phyloP scores from a whole-genome alignment of 805 yeast species.

The Saccharomycopsis sp. region DNA sequence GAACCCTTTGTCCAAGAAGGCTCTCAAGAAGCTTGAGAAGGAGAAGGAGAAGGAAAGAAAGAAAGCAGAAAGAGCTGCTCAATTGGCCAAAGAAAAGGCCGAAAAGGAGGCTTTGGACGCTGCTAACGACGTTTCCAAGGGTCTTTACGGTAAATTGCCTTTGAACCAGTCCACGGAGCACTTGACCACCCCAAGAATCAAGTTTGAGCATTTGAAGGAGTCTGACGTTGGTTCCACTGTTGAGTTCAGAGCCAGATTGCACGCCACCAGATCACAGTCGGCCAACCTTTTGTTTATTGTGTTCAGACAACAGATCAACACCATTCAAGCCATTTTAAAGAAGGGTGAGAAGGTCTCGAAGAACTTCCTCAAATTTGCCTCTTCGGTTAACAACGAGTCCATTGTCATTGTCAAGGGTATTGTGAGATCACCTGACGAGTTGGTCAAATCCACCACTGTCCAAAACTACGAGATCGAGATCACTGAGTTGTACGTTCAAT shows the following conservation, averaged over 20 bases:
- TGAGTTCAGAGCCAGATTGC: constrained; percentile 88
- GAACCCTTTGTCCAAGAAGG: constrained; percentile 85
- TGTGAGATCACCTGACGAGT: constrained; percentile 78
- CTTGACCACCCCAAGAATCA: constrained; percentile 58
- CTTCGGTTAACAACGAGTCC: constrained; percentile 76
- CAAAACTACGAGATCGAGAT: constrained; percentile 85
- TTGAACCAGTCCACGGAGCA: constrained; percentile 70
- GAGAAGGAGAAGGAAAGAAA: constrained; percentile 88
- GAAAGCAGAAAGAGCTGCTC: constrained; percentile 89
- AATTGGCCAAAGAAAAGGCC: constrained; percentile 79
- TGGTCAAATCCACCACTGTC: constrained; percentile 83
- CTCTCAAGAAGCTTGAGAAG: constrained; percentile 88
- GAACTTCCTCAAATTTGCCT: constrained; percentile 96
- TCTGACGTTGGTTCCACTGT: constrained; percentile 66
- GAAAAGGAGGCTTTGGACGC: constrained; percentile 51
- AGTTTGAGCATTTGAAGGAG: constrained; percentile 42
- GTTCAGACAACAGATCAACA: constrained; percentile 80
- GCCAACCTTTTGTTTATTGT: constrained; percentile 88
- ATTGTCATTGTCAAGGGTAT: constrained; percentile 87
- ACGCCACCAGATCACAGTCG: constrained; percentile 90
- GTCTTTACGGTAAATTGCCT: constrained; percentile 84
- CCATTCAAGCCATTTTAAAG: constrained; percentile 80
- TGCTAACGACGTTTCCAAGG: constrained; percentile 82
- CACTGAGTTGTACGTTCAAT: constrained; percentile 63
- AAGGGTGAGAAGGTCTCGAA: constrained; percentile 76